These are phyloP conservation scores for Neurospora intermedia DNA, from an alignment of 495 filamentous ascomycete genomes.

Conservation along the genomic window DNA sequence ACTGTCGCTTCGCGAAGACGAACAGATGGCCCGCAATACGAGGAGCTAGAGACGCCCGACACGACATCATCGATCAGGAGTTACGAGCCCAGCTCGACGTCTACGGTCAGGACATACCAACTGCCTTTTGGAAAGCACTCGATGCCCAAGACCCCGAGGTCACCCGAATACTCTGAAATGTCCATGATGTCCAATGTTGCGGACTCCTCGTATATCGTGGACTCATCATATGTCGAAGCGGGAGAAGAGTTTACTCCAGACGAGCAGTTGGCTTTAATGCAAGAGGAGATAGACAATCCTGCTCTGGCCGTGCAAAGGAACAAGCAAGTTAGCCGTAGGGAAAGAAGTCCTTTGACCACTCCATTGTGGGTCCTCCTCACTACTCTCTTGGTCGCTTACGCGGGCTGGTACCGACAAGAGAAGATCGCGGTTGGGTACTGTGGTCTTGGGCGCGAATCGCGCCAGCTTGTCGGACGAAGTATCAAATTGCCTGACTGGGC, in stretches of 20 bases:
- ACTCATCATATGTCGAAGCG: conserved; percentile 35
- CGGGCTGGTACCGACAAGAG: conserved; percentile 79
- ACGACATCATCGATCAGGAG: not conserved
- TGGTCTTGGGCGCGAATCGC: conserved; percentile 60
- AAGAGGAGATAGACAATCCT: conserved; percentile 40
- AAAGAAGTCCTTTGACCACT: conserved; percentile 23
- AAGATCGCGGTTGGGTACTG: conserved; percentile 93
- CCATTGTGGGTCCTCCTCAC: conserved; percentile 58
- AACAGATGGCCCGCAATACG: conserved; percentile 23
- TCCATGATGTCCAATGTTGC: conserved; percentile 1
- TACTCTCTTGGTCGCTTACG: conserved; percentile 59
- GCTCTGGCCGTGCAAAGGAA: conserved; percentile 18
- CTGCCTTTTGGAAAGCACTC: not conserved
- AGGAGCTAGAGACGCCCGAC: conserved; percentile 17
- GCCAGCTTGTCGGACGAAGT: conserved; percentile 30
- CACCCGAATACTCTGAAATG: not conserved
- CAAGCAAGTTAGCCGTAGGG: conserved; percentile 1
- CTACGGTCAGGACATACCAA: not conserved
- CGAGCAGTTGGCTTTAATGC: conserved; percentile 64
- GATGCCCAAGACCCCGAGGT: not conserved
- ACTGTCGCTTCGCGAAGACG: conserved; percentile 17
- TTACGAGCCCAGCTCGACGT: not conserved
- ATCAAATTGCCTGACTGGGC: conserved; percentile 37
- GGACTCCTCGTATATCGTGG: not conserved
- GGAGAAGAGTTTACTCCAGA: conserved; percentile 94